Conservation (phyloP, 164 flowering plant genomes). For the Stephania cephalantha region DNA sequence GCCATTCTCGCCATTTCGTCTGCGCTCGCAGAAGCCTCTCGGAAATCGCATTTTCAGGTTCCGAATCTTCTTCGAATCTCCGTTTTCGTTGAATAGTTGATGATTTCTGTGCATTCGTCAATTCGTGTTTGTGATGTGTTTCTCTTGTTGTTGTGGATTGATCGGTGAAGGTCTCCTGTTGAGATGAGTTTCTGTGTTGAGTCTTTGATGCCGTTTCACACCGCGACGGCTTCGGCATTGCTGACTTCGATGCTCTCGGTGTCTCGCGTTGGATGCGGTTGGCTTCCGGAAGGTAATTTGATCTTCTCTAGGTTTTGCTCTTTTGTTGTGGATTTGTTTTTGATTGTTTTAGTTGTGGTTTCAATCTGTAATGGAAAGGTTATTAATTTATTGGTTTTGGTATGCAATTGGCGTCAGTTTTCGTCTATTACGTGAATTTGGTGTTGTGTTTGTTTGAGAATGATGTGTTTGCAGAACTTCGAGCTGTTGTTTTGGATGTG, state of each 20-base stretch:
- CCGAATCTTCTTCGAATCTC: neutral
- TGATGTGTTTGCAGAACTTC: neutral
- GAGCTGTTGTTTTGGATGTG: neutral
- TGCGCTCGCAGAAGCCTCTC: slow-evolving; percentile 37
- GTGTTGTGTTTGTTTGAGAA: neutral
- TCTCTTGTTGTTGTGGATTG: neutral
- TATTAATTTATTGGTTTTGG: neutral
- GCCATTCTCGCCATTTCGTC: slow-evolving; percentile 45
- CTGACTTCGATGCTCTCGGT: slow-evolving; percentile 81
- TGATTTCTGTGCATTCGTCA: neutral
- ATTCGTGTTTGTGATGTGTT: neutral
- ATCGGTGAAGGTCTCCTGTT: slow-evolving; percentile 17
- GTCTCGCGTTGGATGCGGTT: slow-evolving; percentile 45
- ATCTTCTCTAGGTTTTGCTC: neutral
- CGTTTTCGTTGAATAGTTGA: no score
- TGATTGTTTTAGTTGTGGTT: neutral
- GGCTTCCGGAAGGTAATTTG: slow-evolving; percentile 65
- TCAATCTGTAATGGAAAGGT: neutral
- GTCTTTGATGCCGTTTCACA: slow-evolving; percentile 73
- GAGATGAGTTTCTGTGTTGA: slow-evolving; percentile 66
- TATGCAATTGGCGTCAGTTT: neutral
- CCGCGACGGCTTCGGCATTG: slow-evolving; percentile 80
- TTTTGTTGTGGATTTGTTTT: neutral
- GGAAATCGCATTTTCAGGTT: slow-evolving; percentile 59
- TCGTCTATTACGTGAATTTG: neutral